Evolutionary conservation across 2,329 filamentous ascomycete genomes (phyloP), one percentile per base, ranked within the genome.

Genomic region (Penicillium nordicum): DNA sequence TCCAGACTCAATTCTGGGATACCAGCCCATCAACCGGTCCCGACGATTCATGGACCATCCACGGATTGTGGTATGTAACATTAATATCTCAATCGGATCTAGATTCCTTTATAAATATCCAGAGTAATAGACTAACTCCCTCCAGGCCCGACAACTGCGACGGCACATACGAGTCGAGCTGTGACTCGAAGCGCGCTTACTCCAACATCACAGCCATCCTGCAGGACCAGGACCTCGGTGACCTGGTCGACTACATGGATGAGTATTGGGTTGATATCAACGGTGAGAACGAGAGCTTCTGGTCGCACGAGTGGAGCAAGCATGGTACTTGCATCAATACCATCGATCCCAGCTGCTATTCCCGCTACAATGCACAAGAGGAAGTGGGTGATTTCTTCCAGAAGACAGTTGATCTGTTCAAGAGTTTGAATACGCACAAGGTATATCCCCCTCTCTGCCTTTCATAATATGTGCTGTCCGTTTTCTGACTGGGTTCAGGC

Each of bases 291-390:
- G 81, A 84, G 63, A 72, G 67, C 29, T 82, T 90, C 65, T 90
- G 87, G 87, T 79, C 83, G 64, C 85, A 88, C 72, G 87, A 90
- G 68, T 90, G 85, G 82, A 79, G 80, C 70, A 89, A 88, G 71
- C 87, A 90, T 70, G 88, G 70, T 32, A 89, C 87, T 12, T 90
- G 88, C 74, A 84, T 90, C 66, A 86, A 83, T 68, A 90, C 88
- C 0, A 81, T 90, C 44, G 75, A 85, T 2, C 82, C 86, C 0
- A 67, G 74, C 21, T 90, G 88, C 78, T 90, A 89, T 74, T 75
- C 76, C 37, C 74, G 80, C 54, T 81, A 82, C 65, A 71, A 75
- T 32, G 66, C 80, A 0, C 81, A 81, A 43, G 75, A 85, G 60
- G 83, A 86, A 70, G 82, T 84, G 1, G 80, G 80, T 10, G 80